phyloP scores from a whole-genome alignment of 2,329 filamentous ascomycete species.

The Arthrobotrys sphaeroides region DNA sequence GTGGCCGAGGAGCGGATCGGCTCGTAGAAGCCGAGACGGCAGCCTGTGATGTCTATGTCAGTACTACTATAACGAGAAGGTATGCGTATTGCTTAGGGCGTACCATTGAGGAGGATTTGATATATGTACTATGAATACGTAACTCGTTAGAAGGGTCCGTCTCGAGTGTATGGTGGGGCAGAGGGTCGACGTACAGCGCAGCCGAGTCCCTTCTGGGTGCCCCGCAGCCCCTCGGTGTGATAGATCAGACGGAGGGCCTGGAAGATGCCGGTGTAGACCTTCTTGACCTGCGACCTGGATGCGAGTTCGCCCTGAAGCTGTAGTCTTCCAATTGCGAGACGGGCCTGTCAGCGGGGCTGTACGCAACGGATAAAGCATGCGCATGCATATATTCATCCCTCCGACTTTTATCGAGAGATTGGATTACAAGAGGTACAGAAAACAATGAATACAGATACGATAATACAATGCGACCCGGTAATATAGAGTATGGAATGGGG shows the following conservation, averaged over 20 bases:
- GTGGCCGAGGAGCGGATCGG: slow-evolving; percentile 81
- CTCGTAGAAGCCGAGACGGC: slow-evolving; percentile 96
- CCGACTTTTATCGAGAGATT: background rate
- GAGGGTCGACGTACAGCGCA: slow-evolving; percentile 70
- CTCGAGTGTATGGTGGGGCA: background rate
- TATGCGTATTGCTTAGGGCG: background rate
- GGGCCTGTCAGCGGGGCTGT: slow-evolving; percentile 37
- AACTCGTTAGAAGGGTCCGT: background rate
- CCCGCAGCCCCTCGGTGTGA: slow-evolving; percentile 84
- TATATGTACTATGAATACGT: slow-evolving; percentile 76
- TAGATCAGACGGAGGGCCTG: slow-evolving; percentile 92
- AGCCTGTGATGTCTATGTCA: slow-evolving; percentile 64
- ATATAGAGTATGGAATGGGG: slow-evolving; percentile 30
- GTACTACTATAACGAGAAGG: background rate
- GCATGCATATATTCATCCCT: too few species aligned
- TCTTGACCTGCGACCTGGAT: slow-evolving; percentile 81
- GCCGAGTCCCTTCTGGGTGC: slow-evolving; percentile 87
- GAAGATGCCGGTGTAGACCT: slow-evolving; percentile 88
- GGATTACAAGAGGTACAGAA: too few species aligned
- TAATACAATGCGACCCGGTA: background rate
- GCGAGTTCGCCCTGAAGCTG: slow-evolving; percentile 97
- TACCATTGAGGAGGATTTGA: slow-evolving; percentile 87
- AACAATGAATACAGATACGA: background rate
- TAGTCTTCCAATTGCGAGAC: slow-evolving; percentile 69
- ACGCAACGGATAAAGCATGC: too few species aligned